These are phyloP conservation scores for Epichloe sibirici DNA, from an alignment of 2,329 filamentous ascomycete genomes.

Conservation along the genomic window DNA sequence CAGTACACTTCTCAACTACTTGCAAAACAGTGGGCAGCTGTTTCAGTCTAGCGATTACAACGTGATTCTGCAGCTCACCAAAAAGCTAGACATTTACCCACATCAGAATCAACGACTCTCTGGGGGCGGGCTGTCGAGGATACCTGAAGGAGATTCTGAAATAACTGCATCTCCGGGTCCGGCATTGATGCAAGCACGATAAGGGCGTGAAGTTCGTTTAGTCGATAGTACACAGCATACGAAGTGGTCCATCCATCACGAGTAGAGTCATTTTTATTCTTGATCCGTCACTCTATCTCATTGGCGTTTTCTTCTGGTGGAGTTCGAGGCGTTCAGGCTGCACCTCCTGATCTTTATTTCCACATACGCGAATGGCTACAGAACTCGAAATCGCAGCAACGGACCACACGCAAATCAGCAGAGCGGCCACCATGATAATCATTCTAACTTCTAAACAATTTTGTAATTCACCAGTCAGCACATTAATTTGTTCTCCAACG, in stretches of 20 bases:
- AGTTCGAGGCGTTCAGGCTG: neutral
- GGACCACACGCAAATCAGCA: neutral
- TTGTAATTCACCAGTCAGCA: too few species aligned
- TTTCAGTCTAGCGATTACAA: conserved; percentile 69
- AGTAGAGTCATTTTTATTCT: neutral
- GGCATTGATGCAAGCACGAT: conserved; percentile 18
- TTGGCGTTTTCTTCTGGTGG: neutral
- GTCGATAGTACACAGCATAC: neutral
- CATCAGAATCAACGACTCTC: conserved; percentile 20
- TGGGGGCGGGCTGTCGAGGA: conserved; percentile 40
- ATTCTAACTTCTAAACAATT: too few species aligned
- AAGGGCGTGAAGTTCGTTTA: conserved; percentile 2
- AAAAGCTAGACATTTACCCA: conserved; percentile 66
- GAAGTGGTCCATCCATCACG: too few species aligned
- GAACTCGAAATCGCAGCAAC: neutral
- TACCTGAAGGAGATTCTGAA: conserved; percentile 45
- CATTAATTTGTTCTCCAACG: too few species aligned
- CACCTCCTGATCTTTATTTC: neutral
- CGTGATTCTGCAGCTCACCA: conserved; percentile 68
- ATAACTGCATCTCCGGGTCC: conserved; percentile 20
- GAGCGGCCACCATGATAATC: neutral
- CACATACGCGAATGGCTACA: neutral
- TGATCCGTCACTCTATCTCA: neutral
- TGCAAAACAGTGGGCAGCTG: conserved; percentile 53
- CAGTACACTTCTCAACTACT: conserved; percentile 69